Evolutionary conservation across 441 rosid genomes (phyloP), one percentile per base, ranked within the genome.

Genomic region (Eutrema salsugineum): DNA sequence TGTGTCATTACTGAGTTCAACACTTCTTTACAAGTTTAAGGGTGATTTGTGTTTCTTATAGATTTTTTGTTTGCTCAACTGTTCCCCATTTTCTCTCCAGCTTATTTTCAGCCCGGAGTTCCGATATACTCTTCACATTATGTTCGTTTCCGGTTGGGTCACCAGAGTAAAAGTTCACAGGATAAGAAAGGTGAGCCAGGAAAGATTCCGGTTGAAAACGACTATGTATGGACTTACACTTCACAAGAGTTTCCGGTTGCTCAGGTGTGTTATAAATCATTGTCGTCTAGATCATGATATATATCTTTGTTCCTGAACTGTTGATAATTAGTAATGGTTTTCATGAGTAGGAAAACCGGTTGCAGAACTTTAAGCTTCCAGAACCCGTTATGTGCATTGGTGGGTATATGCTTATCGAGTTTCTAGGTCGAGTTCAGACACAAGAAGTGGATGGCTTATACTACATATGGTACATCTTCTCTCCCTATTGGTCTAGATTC

Each of bases 321-420:
- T 42, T 40, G 35, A 43, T 65, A 56, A 57, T 7, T 4, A 24
- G 27, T 12, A 14, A 27, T 63, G 59, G 32, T 54, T 48, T 35
- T 48, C 53, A 0, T 83, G 81, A 81, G 68, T 83, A 95, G 99
- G 95, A 85, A 77, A 86, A 80, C 70, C 35, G 76, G 48, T 72
- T 93, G 82, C 98, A 95, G 85, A 80, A 58, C 8, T 95, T 91
- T 77, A 77, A 75, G 89, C 88, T 95, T 79, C 95, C 94, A 16
- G 89, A 93, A 70, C 96, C 98, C 5, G 86, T 86, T 78, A 71
- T 95, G 46, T 95, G 98, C 78, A 71, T 95, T 39, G 98, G 96
- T 65, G 96, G 98, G 49, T 75, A 84, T 68, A 66, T 95, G 83
- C 88, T 84, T 75, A 72, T 93, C 58, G 97, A 95, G 88, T 85